Evolutionary conservation across 768 basidiomycete species (phyloP), one percentile per base, ranked within the genome.

Genomic region (Boletus patriciae): DNA sequence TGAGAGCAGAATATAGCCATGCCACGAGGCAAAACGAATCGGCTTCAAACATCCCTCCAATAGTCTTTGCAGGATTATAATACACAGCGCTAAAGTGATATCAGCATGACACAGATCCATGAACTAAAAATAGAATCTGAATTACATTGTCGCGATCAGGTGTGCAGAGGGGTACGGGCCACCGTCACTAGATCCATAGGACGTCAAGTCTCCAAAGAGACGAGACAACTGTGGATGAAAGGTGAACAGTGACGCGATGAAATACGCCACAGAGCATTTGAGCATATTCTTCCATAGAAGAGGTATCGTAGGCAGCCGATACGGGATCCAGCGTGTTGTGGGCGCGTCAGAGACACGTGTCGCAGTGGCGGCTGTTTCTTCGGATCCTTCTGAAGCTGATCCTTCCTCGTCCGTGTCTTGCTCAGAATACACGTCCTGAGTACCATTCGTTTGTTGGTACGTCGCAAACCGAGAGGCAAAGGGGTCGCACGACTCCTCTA

Each of bases 1-100:
- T 81, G 55, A 88, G 73, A 0, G 88, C 79, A 4, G 94, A 81
- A 60, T 89, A 90, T 0, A 87, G 46, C 42, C 92, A 76, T 1
- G 87, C 85, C 63, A 84, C 74, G 34, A 89, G 62, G 66, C 91
- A 97, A 70, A 82, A 94, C 7, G 89, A 74, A 63, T 93, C 86
- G 11, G 95, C 92, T 68, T 98, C 92, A 41, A 96, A 71, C 94
- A 98, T 98, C 0, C 82, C 89, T 6, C 96, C 97, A 6, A 90
- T 76, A 0, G 93, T 94, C 66, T 96, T 94, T 27, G 94, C 94
- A 5, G 96, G 96, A 63, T 95, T 93, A 71, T 85, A 98, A 72
- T 98, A 94, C 0, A 92, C 89, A 6, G 84, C 84, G 57, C 90
- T 87, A 46, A 54, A 31, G 50, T 4, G 9, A 41, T n/a, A 16